phyloP scores from a whole-genome alignment of 805 yeast genomes.

The Sungouiozyma ichnusensis region DNA sequence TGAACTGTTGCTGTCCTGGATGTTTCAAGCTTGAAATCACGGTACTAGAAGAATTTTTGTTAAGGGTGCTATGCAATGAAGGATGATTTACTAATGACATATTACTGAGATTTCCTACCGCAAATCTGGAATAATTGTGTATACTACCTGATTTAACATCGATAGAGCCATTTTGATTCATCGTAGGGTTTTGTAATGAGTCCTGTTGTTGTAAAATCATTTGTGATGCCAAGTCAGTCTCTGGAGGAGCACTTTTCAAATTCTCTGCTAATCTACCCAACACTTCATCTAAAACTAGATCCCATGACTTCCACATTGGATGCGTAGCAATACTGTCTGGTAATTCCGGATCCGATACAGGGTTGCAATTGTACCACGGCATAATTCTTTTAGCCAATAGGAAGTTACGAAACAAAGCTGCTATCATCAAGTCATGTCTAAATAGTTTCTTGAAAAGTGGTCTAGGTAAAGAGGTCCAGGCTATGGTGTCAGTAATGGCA shows the following conservation, averaged over 20 bases:
- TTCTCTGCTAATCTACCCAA: constrained; percentile 54
- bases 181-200: constrained; percentile 8
- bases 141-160: constrained; percentile 13
- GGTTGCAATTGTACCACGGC: constrained; percentile 90
- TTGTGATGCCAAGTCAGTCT: constrained; percentile 21
- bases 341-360: constrained; percentile 84
- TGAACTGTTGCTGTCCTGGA: constrained; percentile 55
- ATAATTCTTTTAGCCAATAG: constrained; percentile 83
- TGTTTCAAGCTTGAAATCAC: constrained; percentile 10
- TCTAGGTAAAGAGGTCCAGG: constrained; percentile 87
- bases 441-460: constrained; percentile 82
- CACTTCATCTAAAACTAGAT: constrained; percentile 90
- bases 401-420: constrained; percentile 89
- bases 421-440: constrained; percentile 93
- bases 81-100: constrained; percentile 29
- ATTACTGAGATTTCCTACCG: constrained; percentile 27
- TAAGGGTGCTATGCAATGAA: neutral
- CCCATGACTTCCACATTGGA: constrained; percentile 98
- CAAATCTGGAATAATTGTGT: constrained; percentile 22
- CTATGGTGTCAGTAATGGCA: constrained; percentile 95
- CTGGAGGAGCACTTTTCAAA: constrained; percentile 27
- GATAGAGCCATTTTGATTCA: constrained; percentile 8
- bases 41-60: constrained; percentile 8
- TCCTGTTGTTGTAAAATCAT: constrained; percentile 20
- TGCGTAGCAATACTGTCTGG: constrained; percentile 76